Percentiles rank a stretch among this genome's conserved stretches.
These are phyloP conservation scores for Thinopyrum elongatum DNA, from an alignment of 176 grass and related monocot species.

Conservation along the genomic window DNA sequence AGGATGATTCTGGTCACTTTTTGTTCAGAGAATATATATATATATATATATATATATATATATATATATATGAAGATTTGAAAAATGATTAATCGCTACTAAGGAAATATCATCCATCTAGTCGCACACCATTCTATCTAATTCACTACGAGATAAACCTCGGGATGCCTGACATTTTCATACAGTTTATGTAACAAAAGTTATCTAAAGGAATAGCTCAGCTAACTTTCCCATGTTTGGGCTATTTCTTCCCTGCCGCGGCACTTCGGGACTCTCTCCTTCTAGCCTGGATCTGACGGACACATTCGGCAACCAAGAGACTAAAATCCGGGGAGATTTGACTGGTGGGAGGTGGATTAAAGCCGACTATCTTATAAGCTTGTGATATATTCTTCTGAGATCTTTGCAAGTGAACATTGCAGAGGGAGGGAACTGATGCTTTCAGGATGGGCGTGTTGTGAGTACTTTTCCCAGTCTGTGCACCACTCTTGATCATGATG, in stretches of 20 bases:
- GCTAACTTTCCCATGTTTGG: constrained; percentile 25
- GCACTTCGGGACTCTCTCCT: constrained; percentile 39
- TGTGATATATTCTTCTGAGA: constrained; percentile 56
- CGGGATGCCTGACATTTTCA: too few relatives aligned
- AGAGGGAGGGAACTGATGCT: constrained; percentile 66
- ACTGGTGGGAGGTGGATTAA: constrained; percentile 46
- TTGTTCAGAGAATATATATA: too few relatives aligned
- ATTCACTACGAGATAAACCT: too few relatives aligned
- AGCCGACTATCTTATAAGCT: constrained; percentile 62
- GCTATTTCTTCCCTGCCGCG: constrained; percentile 5
- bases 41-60: too few relatives aligned
- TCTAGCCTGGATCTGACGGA: constrained; percentile 75
- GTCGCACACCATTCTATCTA: too few relatives aligned
- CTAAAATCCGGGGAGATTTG: constrained; percentile 55
- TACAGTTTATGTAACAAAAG: too few relatives aligned
- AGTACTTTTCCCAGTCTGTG: constrained; percentile 16
- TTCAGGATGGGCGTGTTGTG: constrained; percentile 65
- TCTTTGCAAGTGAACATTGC: constrained; percentile 60
- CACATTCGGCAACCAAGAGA: constrained; percentile 65
- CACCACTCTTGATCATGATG: constrained; percentile 44
- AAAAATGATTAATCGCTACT: too few relatives aligned
- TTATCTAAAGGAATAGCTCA: neutral
- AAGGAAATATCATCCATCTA: too few relatives aligned
- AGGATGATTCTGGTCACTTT: too few relatives aligned
- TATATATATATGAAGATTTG: too few relatives aligned